A percentile compares a stretch with the other conserved stretches of the same genome.
Evolutionary conservation across 805 yeast species (phyloP).

Genomic region (Ogataea thermomethanolica): DNA sequence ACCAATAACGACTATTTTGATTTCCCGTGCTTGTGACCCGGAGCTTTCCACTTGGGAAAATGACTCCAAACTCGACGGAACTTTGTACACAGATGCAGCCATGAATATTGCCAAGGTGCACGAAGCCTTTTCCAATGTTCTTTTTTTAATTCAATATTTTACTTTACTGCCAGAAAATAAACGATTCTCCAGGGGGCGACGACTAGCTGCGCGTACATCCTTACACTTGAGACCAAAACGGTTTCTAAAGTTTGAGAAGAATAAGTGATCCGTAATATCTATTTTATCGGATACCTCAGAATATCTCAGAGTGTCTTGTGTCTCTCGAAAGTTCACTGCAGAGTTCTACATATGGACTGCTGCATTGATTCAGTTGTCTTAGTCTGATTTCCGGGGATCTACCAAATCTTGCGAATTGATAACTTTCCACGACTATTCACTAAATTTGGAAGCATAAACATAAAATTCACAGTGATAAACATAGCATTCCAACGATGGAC

Average conservation of each 20-base stretch:
- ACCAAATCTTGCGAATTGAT: neutral
- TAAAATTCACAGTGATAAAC: conserved; percentile 1
- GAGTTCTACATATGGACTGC: neutral
- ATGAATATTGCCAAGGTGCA: neutral
- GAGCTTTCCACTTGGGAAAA: conserved; percentile 8
- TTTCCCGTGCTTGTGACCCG: conserved; percentile 10
- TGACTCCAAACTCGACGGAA: conserved; percentile 11
- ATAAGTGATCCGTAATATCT: too few relatives aligned
- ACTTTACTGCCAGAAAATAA: too few relatives aligned
- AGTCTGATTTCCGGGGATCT: neutral
- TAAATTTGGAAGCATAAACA: conserved; percentile 18
- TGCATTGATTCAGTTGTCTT: neutral
- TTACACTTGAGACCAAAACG: too few relatives aligned
- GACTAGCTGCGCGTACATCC: too few relatives aligned
- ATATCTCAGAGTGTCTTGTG: too few relatives aligned
- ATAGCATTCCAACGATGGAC: neutral
- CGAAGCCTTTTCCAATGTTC: too few relatives aligned
- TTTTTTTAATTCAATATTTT: too few relatives aligned
- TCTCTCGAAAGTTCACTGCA: too few relatives aligned
- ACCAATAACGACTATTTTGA: conserved; percentile 65
- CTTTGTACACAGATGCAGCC: conserved; percentile 14
- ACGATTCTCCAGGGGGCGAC: too few relatives aligned
- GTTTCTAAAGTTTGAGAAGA: too few relatives aligned
- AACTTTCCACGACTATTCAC: conserved; percentile 6
- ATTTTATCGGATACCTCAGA: too few relatives aligned